phyloP scores from a whole-genome alignment of 768 basidiomycete species.

The Suillus weaverae region DNA sequence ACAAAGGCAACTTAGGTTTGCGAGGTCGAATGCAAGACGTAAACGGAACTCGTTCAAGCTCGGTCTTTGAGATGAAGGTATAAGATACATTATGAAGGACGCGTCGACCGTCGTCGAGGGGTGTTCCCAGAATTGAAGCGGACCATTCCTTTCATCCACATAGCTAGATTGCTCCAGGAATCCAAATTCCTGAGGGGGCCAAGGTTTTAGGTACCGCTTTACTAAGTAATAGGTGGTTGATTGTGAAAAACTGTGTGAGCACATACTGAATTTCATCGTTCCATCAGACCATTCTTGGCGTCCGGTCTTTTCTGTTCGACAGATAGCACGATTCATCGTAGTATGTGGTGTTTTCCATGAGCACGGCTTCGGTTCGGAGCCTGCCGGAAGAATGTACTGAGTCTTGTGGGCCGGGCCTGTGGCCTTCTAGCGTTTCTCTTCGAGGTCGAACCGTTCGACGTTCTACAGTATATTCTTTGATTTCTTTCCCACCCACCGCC shows the following conservation, averaged over 20 bases:
- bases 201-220: constrained; percentile 62
- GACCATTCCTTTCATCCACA: too few species aligned
- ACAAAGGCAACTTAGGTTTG: too few species aligned
- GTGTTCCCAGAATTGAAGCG: too few species aligned
- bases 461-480: background rate
- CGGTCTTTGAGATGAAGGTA: too few species aligned
- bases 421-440: background rate
- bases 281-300: background rate
- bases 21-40: too few species aligned
- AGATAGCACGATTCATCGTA: background rate
- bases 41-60: too few species aligned
- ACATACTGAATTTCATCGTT: background rate
- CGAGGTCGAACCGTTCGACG: background rate
- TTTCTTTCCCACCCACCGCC: background rate
- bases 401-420: background rate
- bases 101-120: too few species aligned
- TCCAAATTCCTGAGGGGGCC: constrained; percentile 65
- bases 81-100: too few species aligned
- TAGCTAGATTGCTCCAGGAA: background rate
- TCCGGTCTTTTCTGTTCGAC: background rate
- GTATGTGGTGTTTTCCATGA: constrained; percentile 1
- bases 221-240: too few species aligned
- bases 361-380: background rate
- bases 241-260: background rate
- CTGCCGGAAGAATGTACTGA: background rate